phyloP scores from a whole-genome alignment of 2,329 filamentous ascomycete genomes.

The Fusarium sp. region DNA sequence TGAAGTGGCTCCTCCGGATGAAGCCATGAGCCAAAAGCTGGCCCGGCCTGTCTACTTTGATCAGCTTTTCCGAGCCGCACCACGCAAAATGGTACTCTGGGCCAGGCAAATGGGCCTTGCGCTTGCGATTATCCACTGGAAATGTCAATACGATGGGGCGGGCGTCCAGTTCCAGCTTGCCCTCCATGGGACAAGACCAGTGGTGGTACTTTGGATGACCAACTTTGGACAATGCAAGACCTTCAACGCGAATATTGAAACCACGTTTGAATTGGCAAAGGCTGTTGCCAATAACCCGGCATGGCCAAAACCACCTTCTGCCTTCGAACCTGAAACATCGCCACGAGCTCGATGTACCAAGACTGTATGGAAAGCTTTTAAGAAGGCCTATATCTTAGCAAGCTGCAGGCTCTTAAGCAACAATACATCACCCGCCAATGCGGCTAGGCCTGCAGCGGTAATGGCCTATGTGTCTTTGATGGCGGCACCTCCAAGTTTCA shows the following conservation, averaged over 20 bases:
- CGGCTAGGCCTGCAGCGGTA: neutral
- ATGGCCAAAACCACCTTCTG: constrained; percentile 27
- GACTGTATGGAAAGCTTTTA: neutral
- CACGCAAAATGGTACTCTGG: neutral
- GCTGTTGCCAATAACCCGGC: constrained; percentile 10
- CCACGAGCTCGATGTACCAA: neutral
- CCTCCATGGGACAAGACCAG: neutral
- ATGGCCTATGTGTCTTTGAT: neutral
- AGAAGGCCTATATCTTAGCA: neutral
- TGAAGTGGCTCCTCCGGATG: neutral
- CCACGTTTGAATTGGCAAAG: neutral
- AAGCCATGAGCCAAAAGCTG: neutral
- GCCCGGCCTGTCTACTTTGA: constrained; percentile 41
- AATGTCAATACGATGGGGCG: constrained; percentile 37
- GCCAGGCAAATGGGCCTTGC: constrained; percentile 34
- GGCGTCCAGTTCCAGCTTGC: constrained; percentile 44
- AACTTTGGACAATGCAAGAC: constrained; percentile 40
- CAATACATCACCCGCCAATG: neutral
- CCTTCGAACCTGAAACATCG: too few species aligned
- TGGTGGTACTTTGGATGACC: constrained; percentile 38
- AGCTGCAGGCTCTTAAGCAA: neutral
- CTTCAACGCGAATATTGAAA: neutral
- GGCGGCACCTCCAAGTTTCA: too few species aligned
- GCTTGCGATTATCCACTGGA: constrained; percentile 46
- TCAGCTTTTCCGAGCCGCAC: constrained; percentile 30